These are phyloP conservation scores for Setaria italica DNA, from an alignment of 202 grass and related monocot species.

Conservation along the genomic window DNA sequence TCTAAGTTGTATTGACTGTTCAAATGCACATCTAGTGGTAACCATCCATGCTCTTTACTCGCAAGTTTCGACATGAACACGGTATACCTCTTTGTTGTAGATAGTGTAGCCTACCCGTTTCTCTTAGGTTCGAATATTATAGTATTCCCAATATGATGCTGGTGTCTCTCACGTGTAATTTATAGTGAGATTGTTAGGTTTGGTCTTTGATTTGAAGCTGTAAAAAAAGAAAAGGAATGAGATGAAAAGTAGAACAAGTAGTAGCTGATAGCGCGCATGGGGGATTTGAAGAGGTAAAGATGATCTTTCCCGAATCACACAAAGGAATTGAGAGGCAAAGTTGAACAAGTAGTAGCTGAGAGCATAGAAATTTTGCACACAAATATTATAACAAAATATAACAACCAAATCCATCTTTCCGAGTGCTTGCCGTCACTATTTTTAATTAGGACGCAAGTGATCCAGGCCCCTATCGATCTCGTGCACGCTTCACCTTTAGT, in stretches of 20 bases:
- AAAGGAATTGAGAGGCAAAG: not conserved
- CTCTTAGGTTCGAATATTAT: no score
- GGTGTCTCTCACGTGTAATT: no score
- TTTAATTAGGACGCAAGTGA: not conserved
- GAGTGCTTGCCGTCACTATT: no score
- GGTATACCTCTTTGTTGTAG: no score
- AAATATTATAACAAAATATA: not conserved
- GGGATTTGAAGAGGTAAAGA: not conserved
- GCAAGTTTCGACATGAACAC: no score
- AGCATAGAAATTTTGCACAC: not conserved
- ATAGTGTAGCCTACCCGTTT: no score
- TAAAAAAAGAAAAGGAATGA: not conserved
- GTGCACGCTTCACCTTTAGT: slow-evolving; percentile 9
- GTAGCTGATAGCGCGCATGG: not conserved
- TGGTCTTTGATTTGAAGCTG: not conserved
- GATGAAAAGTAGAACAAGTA: no score
- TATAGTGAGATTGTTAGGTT: not conserved
- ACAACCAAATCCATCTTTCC: not conserved
- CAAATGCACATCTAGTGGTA: no score
- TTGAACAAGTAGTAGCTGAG: not conserved
- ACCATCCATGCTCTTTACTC: no score
- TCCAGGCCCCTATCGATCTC: not conserved
- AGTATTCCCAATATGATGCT: no score
- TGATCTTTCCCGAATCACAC: not conserved
- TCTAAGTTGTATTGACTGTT: no score